Evolutionary conservation across 352 stramenopile species (phyloP), one percentile per base, ranked within the genome.

Genomic region (Thalassiosira hispida): DNA sequence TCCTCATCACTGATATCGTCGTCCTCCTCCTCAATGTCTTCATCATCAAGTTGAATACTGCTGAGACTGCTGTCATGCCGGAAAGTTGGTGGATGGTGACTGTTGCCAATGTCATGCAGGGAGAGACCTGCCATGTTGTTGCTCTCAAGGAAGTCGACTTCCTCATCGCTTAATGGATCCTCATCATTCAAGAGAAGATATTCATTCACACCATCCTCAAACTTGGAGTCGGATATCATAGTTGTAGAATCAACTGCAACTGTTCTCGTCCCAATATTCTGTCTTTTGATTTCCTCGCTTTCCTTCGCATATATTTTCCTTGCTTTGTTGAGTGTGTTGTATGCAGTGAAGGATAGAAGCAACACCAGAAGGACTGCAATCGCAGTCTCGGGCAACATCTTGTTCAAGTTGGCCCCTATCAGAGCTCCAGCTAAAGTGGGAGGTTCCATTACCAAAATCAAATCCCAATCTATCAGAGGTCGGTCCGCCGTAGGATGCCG

Each of bases 381-480:
- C 11, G 98, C 65, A 73, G 85, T 92, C 64, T 98, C 96, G 0
- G 95, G 93, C 6, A 98, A 78, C 25, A 98, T 72, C 16, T 95
- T 95, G 79, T 98, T 98, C 22, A 98, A 78, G 67, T 96, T 96
- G 5, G 95, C 96, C 27, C 96, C 96, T 16, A 93, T 83, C 31
- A 96, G 66, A 2, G 92, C 91, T 20, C 92, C 92, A 0, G 83
- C 85, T 67, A 96, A 93, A 0, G 94, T 97, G 0, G 96, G 92
- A 1, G 97, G 97, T 90, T 99, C 96, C 97, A 99, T 99, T n/a
- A 98, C 95, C 1, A 98, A 79, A n/a, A 98, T 96, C n/a, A 99
- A 88, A 69, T 98, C 95, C 93, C 98, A 99, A 90, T 98, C 96
- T 42, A 99, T 97, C 18, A 99, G 88, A 9, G 96, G 96, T 38